Evolutionary conservation across 169 alveolate species (phyloP), one percentile per base, ranked within the genome.

Genomic region (Perkinsus marinus): DNA sequence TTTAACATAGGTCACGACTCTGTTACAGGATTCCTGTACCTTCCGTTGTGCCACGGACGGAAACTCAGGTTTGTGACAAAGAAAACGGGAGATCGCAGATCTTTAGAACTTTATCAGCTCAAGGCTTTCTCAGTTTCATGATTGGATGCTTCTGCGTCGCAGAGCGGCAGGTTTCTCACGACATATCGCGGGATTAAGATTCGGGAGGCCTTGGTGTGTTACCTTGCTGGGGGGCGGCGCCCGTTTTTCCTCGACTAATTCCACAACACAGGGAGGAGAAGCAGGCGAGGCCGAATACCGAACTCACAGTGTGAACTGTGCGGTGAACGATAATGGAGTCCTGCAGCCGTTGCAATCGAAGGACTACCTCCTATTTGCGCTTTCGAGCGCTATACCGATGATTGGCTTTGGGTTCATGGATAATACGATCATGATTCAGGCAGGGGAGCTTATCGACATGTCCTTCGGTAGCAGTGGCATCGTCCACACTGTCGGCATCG

Each of bases 341-440:
- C 22, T 57, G 79, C 37, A 57, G 34, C 79, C 5, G 0, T 30
- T 57, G 22, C 26, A 57, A 30, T 57, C 79, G 7, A 57, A 57
- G 34, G 79, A 57, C 22, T 57, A 57, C 22, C 79, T 57, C 26
- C 3, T 57, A 2, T 57, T 57, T 16, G 79, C 79, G 0, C 22
- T 89, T 0, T 38, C 91, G 19, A 39, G 91, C n/a, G 94, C 94
- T 30, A 41, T 93, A 34, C 94, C 94, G 19, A 93, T 93, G 94
- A 89, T 93, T 3, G 94, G 93, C 89, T 93, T 93, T 26, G 94
- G 94, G 43, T 34, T 93, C 89, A 93, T 93, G 94, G 94, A 93
- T n/a, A 93, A 93, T 90, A 79, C 92, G n/a, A 92, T 93, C 39
- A 93, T 93, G 94, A 91, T 93, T 9, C 93, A 93, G 34, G 91